These are phyloP conservation scores for Leccinellum rugosiceps DNA, from an alignment of 768 basidiomycete genomes.

Conservation along the genomic window DNA sequence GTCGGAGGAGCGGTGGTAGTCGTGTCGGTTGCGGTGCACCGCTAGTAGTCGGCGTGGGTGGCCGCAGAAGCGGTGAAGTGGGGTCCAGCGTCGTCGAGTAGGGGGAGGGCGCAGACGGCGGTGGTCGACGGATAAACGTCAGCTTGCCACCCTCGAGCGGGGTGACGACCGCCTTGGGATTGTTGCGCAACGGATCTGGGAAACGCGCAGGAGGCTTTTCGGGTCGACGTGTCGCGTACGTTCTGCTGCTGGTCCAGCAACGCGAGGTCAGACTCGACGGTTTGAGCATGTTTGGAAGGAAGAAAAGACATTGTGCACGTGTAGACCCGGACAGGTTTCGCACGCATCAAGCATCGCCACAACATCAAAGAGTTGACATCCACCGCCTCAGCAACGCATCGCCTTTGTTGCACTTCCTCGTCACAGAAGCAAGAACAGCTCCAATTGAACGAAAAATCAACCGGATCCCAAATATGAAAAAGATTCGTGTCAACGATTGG, in stretches of 20 bases:
- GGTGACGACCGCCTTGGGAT: conserved; percentile 50
- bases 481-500: not conserved
- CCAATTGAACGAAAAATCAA: not conserved
- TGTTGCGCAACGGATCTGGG: conserved; percentile 55
- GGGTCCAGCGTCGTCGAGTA: conserved; percentile 68
- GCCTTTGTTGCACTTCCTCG: not conserved
- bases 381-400: conserved; percentile 2
- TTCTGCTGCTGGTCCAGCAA: conserved; percentile 21
- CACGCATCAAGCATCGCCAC: not conserved
- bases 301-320: no score
- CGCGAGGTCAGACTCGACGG: not conserved
- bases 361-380: not conserved
- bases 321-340: not conserved
- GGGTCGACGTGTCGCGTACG: conserved; percentile 41
- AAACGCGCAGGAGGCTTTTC: conserved; percentile 50
- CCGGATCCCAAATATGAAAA: not conserved
- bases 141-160: conserved; percentile 50
- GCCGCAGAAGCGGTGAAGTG: conserved; percentile 63
- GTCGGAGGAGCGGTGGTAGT: conserved; percentile 49
- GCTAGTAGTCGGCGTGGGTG: conserved; percentile 21
- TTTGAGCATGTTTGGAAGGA: conserved; percentile 17
- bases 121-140: conserved; percentile 84
- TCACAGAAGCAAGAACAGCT: conserved; percentile 8
- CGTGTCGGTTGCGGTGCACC: conserved; percentile 20
- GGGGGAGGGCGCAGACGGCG: conserved; percentile 72